Evolutionary conservation across 2,329 filamentous ascomycete genomes (phyloP).

Genomic region (Colletotrichum lindemuthianum): DNA sequence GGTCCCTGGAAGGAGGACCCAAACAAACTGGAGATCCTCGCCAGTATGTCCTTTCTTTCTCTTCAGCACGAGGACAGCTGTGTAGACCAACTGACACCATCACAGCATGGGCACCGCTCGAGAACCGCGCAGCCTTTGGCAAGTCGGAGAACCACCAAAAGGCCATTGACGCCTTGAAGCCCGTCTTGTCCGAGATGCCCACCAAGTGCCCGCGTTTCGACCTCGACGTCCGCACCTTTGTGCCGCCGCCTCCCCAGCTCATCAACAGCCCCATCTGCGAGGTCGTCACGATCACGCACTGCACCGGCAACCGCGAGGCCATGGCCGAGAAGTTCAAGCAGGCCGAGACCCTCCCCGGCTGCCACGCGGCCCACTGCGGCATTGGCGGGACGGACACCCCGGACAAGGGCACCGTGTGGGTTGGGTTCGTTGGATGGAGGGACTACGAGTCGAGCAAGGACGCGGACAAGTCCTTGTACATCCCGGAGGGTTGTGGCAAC

Average conservation of each 20-base stretch:
- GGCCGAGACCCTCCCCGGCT: slow-evolving; percentile 12
- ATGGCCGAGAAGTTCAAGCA: slow-evolving; percentile 18
- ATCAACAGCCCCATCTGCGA: slow-evolving; percentile 33
- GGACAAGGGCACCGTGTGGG: slow-evolving; percentile 24
- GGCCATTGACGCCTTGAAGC: slow-evolving; percentile 25
- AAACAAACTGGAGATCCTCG: slow-evolving; percentile 23
- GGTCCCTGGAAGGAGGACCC: slow-evolving; percentile 28
- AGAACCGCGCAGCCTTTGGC: slow-evolving; percentile 22
- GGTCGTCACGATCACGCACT: slow-evolving; percentile 20
- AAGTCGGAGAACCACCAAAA: slow-evolving; percentile 21
- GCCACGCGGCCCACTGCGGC: slow-evolving; percentile 18
- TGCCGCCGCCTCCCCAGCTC: slow-evolving; percentile 25
- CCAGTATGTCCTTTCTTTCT: slow-evolving; percentile 1
- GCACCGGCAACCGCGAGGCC: slow-evolving; percentile 11
- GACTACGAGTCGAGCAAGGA: slow-evolving; percentile 29
- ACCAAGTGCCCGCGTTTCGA: slow-evolving; percentile 25
- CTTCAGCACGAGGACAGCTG: neutral
- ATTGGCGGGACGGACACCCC: slow-evolving; percentile 11
- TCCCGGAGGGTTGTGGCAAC: slow-evolving; percentile 5
- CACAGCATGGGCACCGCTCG: slow-evolving; percentile 17
- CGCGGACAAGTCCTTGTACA: slow-evolving; percentile 22
- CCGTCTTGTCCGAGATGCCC: slow-evolving; percentile 5
- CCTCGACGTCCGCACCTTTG: slow-evolving; percentile 6
- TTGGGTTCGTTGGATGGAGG: slow-evolving; percentile 23
- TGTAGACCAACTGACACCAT: neutral